These are phyloP conservation scores for Neofusicoccum umdonicola DNA, from an alignment of 2,329 filamentous ascomycete genomes.

Conservation along the genomic window DNA sequence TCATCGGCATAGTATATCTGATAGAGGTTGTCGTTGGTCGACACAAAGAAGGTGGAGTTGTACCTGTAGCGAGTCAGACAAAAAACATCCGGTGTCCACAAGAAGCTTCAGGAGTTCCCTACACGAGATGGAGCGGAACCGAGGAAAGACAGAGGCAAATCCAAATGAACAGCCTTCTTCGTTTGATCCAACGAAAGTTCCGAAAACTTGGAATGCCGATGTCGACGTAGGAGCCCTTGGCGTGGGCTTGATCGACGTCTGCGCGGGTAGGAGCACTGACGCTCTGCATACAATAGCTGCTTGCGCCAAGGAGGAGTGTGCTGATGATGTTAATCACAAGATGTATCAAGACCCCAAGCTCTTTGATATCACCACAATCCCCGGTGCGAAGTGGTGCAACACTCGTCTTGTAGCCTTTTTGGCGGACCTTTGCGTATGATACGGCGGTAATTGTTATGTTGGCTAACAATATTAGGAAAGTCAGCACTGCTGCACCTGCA, in stretches of 20 bases:
- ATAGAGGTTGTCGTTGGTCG: not conserved
- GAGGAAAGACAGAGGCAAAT: not conserved
- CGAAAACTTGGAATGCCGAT: not conserved
- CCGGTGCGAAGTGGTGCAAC: not conserved
- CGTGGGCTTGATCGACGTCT: conserved; percentile 52
- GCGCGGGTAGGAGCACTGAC: conserved; percentile 49
- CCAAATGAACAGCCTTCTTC: not conserved
- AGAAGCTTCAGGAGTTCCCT: not conserved
- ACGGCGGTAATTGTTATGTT: not conserved
- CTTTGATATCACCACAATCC: not conserved
- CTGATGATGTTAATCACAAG: conserved; percentile 47
- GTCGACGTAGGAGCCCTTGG: not conserved
- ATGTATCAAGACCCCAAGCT: not conserved
- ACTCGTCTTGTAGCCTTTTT: not conserved
- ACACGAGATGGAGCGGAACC: not conserved
- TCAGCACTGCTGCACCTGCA: not conserved
- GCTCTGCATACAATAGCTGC: conserved; percentile 54
- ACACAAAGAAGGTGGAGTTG: not conserved
- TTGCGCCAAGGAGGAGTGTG: conserved; percentile 46
- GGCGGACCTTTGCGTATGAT: not conserved
- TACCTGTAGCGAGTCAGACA: not conserved
- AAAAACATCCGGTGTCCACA: no score
- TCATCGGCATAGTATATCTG: not conserved
- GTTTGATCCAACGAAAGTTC: not conserved
- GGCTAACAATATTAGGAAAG: not conserved